A percentile compares a stretch with the other conserved stretches of the same genome.
phyloP scores from a whole-genome alignment of 2,329 filamentous ascomycete genomes.

The Acephala macrosclerotiorum region DNA sequence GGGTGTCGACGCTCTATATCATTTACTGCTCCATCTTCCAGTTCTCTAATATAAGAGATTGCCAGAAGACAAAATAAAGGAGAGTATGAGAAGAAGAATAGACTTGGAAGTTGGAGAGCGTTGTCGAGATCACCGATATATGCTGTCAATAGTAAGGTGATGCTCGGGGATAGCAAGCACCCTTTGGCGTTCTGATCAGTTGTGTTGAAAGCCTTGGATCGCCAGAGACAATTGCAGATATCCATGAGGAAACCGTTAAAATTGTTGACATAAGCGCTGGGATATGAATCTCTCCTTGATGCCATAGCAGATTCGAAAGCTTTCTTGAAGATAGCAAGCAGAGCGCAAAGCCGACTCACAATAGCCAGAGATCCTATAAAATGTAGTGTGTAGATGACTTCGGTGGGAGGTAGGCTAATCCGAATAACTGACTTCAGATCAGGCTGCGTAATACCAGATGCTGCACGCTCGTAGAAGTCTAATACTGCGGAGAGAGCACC shows the following conservation, averaged over 20 bases:
- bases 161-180: constrained; percentile 55
- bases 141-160: constrained; percentile 53
- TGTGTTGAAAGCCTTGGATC: constrained; percentile 72
- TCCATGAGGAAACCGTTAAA: constrained; percentile 91
- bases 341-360: constrained; percentile 72
- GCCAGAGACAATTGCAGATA: constrained; percentile 84
- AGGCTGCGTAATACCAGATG: constrained; percentile 61
- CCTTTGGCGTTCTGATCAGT: constrained; percentile 67
- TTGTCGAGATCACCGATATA: constrained; percentile 60
- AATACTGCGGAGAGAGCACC: constrained; percentile 64
- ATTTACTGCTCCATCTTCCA: constrained; percentile 61
- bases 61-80: constrained; percentile 63
- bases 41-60: constrained; percentile 59
- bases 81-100: constrained; percentile 67
- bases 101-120: constrained; percentile 52
- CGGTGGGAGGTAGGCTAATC: constrained; percentile 71
- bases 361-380: constrained; percentile 70
- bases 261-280: constrained; percentile 66
- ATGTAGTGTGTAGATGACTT: constrained; percentile 73
- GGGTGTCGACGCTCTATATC: constrained; percentile 60
- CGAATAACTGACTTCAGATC: constrained; percentile 61
- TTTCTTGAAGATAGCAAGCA: constrained; percentile 76
- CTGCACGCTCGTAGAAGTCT: constrained; percentile 73
- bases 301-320: constrained; percentile 72
- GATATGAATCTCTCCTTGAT: constrained; percentile 54